Base-by-base conservation (phyloP, 495 filamentous ascomycete species). In the Cenococcum geophilum region DNA sequence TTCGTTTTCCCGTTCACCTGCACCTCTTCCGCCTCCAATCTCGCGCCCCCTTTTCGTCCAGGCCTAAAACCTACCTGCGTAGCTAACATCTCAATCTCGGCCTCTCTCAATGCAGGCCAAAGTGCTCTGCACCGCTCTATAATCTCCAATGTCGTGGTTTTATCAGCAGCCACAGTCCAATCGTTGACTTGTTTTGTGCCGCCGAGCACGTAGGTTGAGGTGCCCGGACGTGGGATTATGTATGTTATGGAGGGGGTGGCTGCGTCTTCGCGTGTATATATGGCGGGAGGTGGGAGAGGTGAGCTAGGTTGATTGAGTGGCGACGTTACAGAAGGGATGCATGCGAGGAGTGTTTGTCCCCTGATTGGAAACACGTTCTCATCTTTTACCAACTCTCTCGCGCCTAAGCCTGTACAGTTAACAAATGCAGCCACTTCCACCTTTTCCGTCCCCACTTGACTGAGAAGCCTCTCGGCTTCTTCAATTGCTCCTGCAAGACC, bases 31-130 rank as follows among this genome's bases (percentile, higher is more conserved):
- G 55, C 37, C 61, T 66, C 74, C 50, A 75, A 59, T 60, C 72
- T 76, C 56, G 68, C 56, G 6, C 73, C 77, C 27, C 72, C 71
- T 22, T 68, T 60, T 60, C 76, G 62, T 40, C 62, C 70, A 16
- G 75, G 75, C 62, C 75, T 61, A 6, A 76, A 55, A n/a, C 76
- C 75, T n/a, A 71, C 72, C 58, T 70, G 65, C 59, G 70, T 72
- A 49, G 65, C 70, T 34, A 76, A 18, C 35, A 73, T 70, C 62
- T 77, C 74, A 61, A 75, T 76, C 8, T 68, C 70, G 10, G 66
- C 70, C 10, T 51, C 58, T 58, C 73, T 50, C 12, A 76, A 55
- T 66, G 76, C 75, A 27, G 73, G 76, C 53, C 65, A 71, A 60
- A 69, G 63, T 45, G 32, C 61, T 42, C 58, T 66, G 65, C 65